These are phyloP conservation scores for Magnusiomyces suaveolens DNA, from an alignment of 1,139 yeast genomes.

Conservation along the genomic window DNA sequence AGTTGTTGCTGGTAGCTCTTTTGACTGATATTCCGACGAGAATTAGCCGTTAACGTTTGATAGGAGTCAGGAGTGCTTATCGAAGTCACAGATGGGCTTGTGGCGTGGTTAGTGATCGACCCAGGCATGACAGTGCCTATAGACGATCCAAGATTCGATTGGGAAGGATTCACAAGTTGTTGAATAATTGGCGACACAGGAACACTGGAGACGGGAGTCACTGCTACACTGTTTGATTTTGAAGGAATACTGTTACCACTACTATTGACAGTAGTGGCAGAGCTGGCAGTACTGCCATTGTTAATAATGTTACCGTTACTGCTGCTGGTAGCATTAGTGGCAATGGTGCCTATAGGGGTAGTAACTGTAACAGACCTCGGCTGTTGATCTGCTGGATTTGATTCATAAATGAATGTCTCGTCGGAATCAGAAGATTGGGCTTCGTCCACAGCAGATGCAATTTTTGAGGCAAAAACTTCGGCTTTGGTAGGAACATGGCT, in stretches of 20 bases:
- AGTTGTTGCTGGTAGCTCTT: constrained; percentile 13
- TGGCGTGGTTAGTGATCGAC: constrained; percentile 10
- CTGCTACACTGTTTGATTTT: not conserved
- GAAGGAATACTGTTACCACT: not conserved
- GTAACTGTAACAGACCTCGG: not conserved
- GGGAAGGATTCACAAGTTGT: not conserved
- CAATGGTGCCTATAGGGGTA: not conserved
- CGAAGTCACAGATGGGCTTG: not conserved
- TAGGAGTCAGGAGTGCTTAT: constrained; percentile 8
- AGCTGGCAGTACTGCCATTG: not conserved
- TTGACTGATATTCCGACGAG: constrained; percentile 10
- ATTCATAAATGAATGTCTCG: constrained; percentile 88
- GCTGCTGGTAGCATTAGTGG: not conserved
- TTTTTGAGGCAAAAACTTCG: constrained; percentile 85
- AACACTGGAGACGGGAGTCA: not conserved
- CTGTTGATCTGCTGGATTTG: constrained; percentile 32
- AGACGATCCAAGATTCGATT: not conserved
- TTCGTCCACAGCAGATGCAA: constrained; percentile 91
- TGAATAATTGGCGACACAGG: not conserved
- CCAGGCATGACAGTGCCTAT: constrained; percentile 5
- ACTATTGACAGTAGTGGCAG: not conserved
- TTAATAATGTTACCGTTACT: not conserved
- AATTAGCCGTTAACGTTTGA: constrained; percentile 12
- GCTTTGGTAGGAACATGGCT: constrained; percentile 43
- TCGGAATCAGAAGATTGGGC: constrained; percentile 79